A percentile compares a stretch with the other conserved stretches of the same genome.
Conservation (phyloP, 768 basidiomycete genomes). For the Pholiota microspora region DNA sequence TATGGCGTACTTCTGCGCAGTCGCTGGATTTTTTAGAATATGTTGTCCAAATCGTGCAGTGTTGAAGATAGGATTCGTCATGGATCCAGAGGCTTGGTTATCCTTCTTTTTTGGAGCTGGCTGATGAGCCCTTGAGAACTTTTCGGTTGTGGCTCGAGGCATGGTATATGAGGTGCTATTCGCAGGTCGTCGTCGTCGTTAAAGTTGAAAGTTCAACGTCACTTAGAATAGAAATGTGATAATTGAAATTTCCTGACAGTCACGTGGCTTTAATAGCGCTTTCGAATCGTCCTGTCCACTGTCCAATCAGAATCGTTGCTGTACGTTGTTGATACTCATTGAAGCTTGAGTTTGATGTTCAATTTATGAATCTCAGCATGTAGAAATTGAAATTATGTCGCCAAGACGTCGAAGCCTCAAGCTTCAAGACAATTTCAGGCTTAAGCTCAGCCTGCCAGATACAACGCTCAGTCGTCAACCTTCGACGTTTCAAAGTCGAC, state of each 20-base stretch:
- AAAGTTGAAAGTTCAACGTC: neutral
- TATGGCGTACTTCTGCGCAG: slow-evolving; percentile 78
- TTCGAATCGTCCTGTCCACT: too few species aligned
- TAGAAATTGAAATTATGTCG: too few species aligned
- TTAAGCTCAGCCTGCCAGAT: neutral
- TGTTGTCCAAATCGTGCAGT: slow-evolving; percentile 96
- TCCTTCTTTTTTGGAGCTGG: slow-evolving; percentile 53
- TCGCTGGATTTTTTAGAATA: slow-evolving; percentile 91
- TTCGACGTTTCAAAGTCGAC: neutral
- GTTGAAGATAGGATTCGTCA: slow-evolving; percentile 89
- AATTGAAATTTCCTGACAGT: neutral
- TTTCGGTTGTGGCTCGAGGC: slow-evolving; percentile 79
- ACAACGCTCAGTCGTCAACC: neutral
- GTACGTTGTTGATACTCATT: too few species aligned
- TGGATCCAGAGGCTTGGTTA: slow-evolving; percentile 39
- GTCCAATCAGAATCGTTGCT: too few species aligned
- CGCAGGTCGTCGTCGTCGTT: neutral
- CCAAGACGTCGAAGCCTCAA: too few species aligned
- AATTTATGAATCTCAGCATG: too few species aligned
- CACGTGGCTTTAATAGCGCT: too few species aligned
- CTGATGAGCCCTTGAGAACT: slow-evolving; percentile 69
- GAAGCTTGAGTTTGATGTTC: too few species aligned
- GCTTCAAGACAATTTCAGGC: too few species aligned
- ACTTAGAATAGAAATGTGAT: neutral
- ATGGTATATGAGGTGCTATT: slow-evolving; percentile 31